Evolutionary conservation across 768 basidiomycete species (phyloP).

Genomic region (Lactarius akahatsu): DNA sequence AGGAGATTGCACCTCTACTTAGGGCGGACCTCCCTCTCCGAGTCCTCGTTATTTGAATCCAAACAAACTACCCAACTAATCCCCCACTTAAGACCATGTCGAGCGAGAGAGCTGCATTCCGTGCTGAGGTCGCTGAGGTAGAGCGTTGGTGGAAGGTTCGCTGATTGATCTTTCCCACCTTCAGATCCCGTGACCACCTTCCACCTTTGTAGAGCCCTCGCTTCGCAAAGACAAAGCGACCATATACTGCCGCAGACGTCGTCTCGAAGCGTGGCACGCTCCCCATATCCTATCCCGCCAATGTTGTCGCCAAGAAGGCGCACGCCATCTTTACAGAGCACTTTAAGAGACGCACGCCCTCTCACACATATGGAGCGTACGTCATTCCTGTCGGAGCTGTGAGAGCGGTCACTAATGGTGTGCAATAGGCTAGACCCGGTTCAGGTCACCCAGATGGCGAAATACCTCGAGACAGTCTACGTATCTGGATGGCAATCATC

Average conservation of each 20-base stretch:
- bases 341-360: conserved; percentile 72
- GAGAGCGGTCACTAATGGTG: neutral
- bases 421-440: conserved; percentile 87
- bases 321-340: conserved; percentile 74
- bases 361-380: conserved; percentile 98
- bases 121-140: conserved; percentile 78
- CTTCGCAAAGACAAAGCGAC: conserved; percentile 82
- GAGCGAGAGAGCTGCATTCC: conserved; percentile 64
- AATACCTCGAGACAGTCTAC: conserved; percentile 97
- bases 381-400: conserved; percentile 39
- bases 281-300: conserved; percentile 81
- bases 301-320: conserved; percentile 83
- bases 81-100: conserved; percentile 47
- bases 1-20: conserved; percentile 8
- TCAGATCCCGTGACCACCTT: conserved; percentile 3
- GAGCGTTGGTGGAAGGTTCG: conserved; percentile 92
- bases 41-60: neutral
- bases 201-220: conserved; percentile 65
- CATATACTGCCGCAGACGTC: conserved; percentile 91
- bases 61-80: conserved; percentile 8
- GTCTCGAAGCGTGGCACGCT: conserved; percentile 92
- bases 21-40: neutral
- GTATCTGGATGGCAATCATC: conserved; percentile 97
- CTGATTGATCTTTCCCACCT: neutral
- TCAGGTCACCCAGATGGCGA: conserved; percentile 98